Base-by-base conservation (phyloP, 169 alveolate genomes). In the Eimeria maxima region DNA sequence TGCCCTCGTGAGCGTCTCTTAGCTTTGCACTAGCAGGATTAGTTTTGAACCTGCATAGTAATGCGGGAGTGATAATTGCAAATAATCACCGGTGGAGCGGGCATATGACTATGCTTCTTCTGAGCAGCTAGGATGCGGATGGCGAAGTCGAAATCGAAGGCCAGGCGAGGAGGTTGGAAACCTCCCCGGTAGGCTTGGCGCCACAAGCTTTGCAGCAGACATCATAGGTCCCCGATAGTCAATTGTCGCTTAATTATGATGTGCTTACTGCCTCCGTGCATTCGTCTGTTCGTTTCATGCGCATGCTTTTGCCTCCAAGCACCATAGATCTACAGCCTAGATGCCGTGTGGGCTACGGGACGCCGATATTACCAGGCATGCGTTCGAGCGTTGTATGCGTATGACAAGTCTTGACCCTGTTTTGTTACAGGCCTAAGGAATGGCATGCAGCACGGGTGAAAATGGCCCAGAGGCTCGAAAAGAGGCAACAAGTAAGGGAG, bases 91-190 rank as follows among this genome's bases (percentile, higher is more conserved):
- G 83, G 83, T 45, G 42, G 60, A 27, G 47, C 42, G 45, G 27
- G 18, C 16, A 13, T 84, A 78, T 29, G 50, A 16, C 76, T 44
- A 6, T 33, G 76, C 27, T 84, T 13, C 69, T 57, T 55, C 42
- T 42, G 47, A 50, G 27, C 76, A 84, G 78, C 65, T 16, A 84
- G 60, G 27, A 38, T 24, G 53, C 53, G 53, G 24, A 47, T 11
- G 3, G 60, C 33, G 44, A 87, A 24, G 83, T 4, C 27, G 81
- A 42, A 44, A 33, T 38, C 83, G 57, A 87, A 87, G 83, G 83
- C 81, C 11, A 16, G 94, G 45, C 81, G 94, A 60, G 94, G 83
- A 60, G 94, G 94, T 83, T 87, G 94, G 94, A 87, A 87, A 29
- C 83, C 94, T 22, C 94, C 94, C 8, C 44, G 69, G 94, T 87